Percentiles rank a stretch among this genome's conserved stretches.
These are phyloP conservation scores for Phellopilus nigrolimitatus DNA, from an alignment of 1,284 basidiomycete species.

Conservation along the genomic window DNA sequence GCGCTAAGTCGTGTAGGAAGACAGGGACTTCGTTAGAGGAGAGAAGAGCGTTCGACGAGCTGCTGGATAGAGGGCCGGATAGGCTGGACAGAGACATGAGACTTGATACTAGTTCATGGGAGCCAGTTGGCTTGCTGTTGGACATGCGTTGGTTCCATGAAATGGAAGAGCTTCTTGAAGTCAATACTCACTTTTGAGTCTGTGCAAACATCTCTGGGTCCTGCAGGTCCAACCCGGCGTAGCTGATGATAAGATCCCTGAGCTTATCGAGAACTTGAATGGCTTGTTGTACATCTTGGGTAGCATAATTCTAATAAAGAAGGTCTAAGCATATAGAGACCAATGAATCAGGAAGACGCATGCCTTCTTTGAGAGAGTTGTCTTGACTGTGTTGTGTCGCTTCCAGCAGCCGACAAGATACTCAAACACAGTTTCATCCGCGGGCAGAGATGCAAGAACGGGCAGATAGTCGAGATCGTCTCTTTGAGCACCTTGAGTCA, in stretches of 20 bases:
- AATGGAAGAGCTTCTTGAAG: slow-evolving; percentile 1
- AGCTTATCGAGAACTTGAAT: slow-evolving; percentile 64
- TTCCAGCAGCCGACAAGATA: slow-evolving; percentile 93
- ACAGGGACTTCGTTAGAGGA: slow-evolving; percentile 55
- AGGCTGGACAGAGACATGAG: slow-evolving; percentile 68
- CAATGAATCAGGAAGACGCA: slow-evolving; percentile 17
- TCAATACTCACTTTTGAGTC: slow-evolving; percentile 56
- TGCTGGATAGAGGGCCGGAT: slow-evolving; percentile 53
- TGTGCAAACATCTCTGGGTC: slow-evolving; percentile 95
- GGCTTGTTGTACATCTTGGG: slow-evolving; percentile 60
- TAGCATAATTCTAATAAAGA: slow-evolving; percentile 49
- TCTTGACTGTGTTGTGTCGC: slow-evolving; percentile 58
- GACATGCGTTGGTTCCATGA: slow-evolving; percentile 17
- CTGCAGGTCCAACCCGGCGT: slow-evolving; percentile 85
- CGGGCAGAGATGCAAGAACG: slow-evolving; percentile 75
- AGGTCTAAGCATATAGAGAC: not conserved
- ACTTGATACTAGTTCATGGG: slow-evolving; percentile 70
- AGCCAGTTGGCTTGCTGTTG: slow-evolving; percentile 61
- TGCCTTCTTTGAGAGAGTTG: slow-evolving; percentile 60
- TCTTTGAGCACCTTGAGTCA: slow-evolving; percentile 33
- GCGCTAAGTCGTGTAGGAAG: slow-evolving; percentile 69
- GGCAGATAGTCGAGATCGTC: slow-evolving; percentile 80
- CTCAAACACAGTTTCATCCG: slow-evolving; percentile 82
- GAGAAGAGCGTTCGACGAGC: slow-evolving; percentile 33
- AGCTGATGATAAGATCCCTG: slow-evolving; percentile 81